These are phyloP conservation scores for Rhizoclosmatium globosum DNA, from an alignment of 192 early-diverging fungal genomes.

Conservation along the genomic window DNA sequence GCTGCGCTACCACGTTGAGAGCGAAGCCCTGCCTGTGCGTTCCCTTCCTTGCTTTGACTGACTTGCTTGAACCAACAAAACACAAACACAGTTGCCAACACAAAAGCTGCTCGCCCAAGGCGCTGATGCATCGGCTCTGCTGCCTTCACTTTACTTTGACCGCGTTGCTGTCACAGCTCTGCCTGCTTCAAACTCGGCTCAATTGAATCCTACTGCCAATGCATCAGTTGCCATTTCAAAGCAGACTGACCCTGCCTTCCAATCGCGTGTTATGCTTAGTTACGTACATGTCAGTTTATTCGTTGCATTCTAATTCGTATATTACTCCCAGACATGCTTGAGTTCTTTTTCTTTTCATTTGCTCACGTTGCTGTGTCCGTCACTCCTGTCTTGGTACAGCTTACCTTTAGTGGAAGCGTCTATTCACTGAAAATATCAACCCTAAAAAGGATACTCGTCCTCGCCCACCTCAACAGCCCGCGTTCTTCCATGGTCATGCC, in stretches of 20 bases:
- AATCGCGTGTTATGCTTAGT: too few species aligned
- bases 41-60: too few species aligned
- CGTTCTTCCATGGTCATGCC: background rate
- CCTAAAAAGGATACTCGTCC: background rate
- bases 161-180: background rate
- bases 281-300: slow-evolving; percentile 2
- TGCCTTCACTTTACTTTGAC: background rate
- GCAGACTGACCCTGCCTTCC: too few species aligned
- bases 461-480: background rate
- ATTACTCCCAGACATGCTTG: slow-evolving; percentile 48
- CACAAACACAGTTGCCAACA: background rate
- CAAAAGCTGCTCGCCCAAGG: background rate
- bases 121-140: background rate
- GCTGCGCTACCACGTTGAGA: background rate
- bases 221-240: too few species aligned
- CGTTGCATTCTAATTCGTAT: background rate
- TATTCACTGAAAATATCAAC: background rate
- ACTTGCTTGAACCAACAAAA: too few species aligned
- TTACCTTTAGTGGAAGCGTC: background rate
- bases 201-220: too few species aligned
- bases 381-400: slow-evolving; percentile 14
- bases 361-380: slow-evolving; percentile 37
- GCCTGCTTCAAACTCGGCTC: background rate
- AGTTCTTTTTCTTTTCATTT: slow-evolving; percentile 50
- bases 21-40: too few species aligned